These are phyloP conservation scores for Pestalotiopsis sp. DNA, from an alignment of 2,329 filamentous ascomycete species.

Conservation along the genomic window DNA sequence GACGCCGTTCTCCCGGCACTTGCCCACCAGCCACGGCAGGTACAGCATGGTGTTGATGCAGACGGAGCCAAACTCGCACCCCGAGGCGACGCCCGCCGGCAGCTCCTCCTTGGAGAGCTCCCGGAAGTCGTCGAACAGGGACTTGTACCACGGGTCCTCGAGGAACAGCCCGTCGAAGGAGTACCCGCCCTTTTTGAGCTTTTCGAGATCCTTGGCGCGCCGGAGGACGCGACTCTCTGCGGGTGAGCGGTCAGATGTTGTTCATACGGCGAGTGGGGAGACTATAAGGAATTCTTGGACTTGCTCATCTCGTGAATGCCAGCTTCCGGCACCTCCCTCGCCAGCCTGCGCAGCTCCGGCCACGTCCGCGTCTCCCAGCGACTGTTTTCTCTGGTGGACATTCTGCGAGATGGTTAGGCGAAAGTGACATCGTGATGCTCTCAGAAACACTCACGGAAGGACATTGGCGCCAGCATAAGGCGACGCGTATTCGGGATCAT, in stretches of 20 bases:
- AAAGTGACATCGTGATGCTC: neutral
- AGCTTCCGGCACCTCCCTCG: constrained; percentile 34
- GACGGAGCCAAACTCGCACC: constrained; percentile 77
- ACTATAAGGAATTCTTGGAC: neutral
- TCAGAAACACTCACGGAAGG: constrained; percentile 26
- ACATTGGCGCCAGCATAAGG: constrained; percentile 35
- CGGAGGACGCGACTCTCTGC: constrained; percentile 52
- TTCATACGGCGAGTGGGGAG: neutral
- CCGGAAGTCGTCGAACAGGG: constrained; percentile 72
- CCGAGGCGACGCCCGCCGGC: constrained; percentile 68
- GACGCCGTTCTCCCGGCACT: constrained; percentile 76
- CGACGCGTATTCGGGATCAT: constrained; percentile 87
- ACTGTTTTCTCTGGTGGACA: constrained; percentile 29
- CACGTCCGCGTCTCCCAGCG: constrained; percentile 33
- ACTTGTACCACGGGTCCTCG: constrained; percentile 73
- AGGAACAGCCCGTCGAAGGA: constrained; percentile 70
- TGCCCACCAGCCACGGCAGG: constrained; percentile 80
- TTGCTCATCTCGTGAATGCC: constrained; percentile 35
- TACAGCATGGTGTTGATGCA: constrained; percentile 93
- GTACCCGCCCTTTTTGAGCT: constrained; percentile 34
- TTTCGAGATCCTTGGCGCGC: constrained; percentile 63
- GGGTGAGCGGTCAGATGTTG: neutral
- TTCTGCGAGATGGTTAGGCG: constrained; percentile 21
- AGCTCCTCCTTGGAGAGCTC: constrained; percentile 61
- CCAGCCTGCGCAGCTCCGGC: constrained; percentile 31